A percentile compares a stretch with the other conserved stretches of the same genome.
phyloP scores from a whole-genome alignment of 768 basidiomycete genomes.

The Suillus spraguei region DNA sequence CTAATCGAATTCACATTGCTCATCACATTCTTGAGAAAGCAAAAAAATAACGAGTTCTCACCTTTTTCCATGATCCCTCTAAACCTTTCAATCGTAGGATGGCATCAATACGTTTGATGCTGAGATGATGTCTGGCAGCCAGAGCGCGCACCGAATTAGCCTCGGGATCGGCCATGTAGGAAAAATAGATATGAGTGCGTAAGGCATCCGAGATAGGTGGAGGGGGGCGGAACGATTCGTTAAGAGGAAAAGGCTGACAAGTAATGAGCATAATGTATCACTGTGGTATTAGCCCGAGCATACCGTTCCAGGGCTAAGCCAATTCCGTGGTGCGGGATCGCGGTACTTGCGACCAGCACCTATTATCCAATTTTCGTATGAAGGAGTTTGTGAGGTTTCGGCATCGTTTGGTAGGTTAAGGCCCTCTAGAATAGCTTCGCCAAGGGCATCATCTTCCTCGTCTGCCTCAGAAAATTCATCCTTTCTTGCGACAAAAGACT shows the following conservation, averaged over 20 bases:
- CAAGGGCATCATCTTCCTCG: slow-evolving; percentile 18
- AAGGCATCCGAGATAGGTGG: slow-evolving; percentile 68
- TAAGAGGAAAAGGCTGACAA: slow-evolving; percentile 80
- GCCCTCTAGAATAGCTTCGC: slow-evolving; percentile 21
- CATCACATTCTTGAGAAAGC: slow-evolving; percentile 42
- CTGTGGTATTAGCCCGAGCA: slow-evolving; percentile 32
- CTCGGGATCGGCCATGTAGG: slow-evolving; percentile 61
- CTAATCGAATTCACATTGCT: slow-evolving; percentile 84
- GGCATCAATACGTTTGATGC: slow-evolving; percentile 81
- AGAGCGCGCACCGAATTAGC: slow-evolving; percentile 59
- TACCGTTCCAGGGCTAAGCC: slow-evolving; percentile 63
- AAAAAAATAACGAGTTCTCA: slow-evolving; percentile 36
- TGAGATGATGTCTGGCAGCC: slow-evolving; percentile 62
- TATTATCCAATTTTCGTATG: slow-evolving; percentile 18
- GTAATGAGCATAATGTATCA: slow-evolving; percentile 2
- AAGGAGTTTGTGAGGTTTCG: slow-evolving; percentile 15
- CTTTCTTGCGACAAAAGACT: slow-evolving; percentile 16
- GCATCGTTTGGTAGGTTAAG: slow-evolving; percentile 15
- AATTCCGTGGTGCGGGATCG: slow-evolving; percentile 51
- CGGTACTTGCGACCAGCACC: slow-evolving; percentile 24
- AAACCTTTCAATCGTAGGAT: slow-evolving; percentile 81
- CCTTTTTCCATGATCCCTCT: slow-evolving; percentile 74
- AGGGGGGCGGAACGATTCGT: slow-evolving; percentile 82
- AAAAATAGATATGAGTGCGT: slow-evolving; percentile 57
- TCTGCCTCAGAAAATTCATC: slow-evolving; percentile 1